Evolutionary conservation across 2,329 filamentous ascomycete genomes (phyloP).

Genomic region (Paecilomyces sp.): DNA sequence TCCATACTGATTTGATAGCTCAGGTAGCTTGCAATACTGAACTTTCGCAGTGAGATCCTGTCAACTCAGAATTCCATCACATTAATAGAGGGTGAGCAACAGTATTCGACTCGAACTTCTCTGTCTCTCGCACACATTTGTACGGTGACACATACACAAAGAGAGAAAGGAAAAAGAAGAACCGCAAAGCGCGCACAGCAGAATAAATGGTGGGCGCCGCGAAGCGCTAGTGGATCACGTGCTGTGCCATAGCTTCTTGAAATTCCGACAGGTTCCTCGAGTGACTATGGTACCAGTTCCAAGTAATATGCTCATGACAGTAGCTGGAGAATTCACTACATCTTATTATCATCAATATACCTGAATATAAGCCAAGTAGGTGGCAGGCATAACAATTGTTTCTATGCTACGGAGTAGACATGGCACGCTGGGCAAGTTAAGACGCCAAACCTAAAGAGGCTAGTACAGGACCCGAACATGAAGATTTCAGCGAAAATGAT

Average conservation of each 20-base stretch:
- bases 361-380: not conserved
- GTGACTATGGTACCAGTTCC: not conserved
- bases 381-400: not conserved
- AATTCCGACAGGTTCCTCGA: not conserved
- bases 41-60: not conserved
- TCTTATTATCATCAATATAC: no score
- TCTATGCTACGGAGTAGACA: not conserved
- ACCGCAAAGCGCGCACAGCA: constrained; percentile 10
- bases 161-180: constrained; percentile 7
- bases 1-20: constrained; percentile 51
- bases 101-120: not conserved
- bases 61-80: constrained; percentile 15
- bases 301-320: not conserved
- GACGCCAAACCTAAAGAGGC: not conserved
- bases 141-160: not conserved
- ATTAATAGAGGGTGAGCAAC: constrained; percentile 2
- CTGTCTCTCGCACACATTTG: not conserved
- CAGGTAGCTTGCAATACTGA: not conserved
- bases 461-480: not conserved
- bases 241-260: not conserved
- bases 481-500: not conserved
- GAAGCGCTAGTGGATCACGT: constrained; percentile 10
- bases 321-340: not conserved
- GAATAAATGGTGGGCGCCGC: constrained; percentile 9
- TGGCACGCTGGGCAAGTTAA: not conserved